Evolutionary conservation across 2,329 filamentous ascomycete genomes (phyloP).

Genomic region (Calonectria hawksworthii): DNA sequence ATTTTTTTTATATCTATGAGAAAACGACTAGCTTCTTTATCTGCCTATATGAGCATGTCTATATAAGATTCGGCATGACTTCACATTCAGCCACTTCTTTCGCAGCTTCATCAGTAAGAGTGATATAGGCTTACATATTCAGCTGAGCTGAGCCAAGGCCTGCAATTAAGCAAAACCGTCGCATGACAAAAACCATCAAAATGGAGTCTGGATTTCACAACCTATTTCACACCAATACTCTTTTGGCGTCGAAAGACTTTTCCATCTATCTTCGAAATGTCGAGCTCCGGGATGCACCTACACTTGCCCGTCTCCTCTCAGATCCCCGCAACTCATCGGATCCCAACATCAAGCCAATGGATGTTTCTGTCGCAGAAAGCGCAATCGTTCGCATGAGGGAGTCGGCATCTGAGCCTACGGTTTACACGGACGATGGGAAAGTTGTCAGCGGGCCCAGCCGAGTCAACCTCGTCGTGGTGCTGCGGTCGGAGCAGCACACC

Average conservation of each 20-base stretch:
- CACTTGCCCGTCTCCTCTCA: conserved; percentile 19
- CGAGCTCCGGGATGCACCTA: background rate
- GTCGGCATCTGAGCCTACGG: conserved; percentile 16
- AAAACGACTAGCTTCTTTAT: background rate
- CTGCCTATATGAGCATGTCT: background rate
- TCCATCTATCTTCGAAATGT: conserved; percentile 17
- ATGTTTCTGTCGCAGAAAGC: background rate
- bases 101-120: too few species aligned
- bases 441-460: conserved; percentile 16
- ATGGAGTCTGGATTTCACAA: conserved; percentile 8
- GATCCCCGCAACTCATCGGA: conserved; percentile 22
- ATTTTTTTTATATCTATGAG: background rate
- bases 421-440: background rate
- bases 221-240: conserved; percentile 6
- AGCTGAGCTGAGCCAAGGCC: too few species aligned
- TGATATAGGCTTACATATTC: background rate
- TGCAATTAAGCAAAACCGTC: background rate
- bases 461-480: conserved; percentile 19
- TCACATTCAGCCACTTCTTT: background rate
- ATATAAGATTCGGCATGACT: background rate
- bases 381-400: conserved; percentile 20
- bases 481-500: conserved; percentile 4
- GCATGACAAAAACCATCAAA: background rate
- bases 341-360: conserved; percentile 21
- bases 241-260: background rate